Percentiles rank a stretch among this genome's conserved stretches.
Conservation (phyloP, 768 basidiomycete genomes). For the Lactarius vividus region DNA sequence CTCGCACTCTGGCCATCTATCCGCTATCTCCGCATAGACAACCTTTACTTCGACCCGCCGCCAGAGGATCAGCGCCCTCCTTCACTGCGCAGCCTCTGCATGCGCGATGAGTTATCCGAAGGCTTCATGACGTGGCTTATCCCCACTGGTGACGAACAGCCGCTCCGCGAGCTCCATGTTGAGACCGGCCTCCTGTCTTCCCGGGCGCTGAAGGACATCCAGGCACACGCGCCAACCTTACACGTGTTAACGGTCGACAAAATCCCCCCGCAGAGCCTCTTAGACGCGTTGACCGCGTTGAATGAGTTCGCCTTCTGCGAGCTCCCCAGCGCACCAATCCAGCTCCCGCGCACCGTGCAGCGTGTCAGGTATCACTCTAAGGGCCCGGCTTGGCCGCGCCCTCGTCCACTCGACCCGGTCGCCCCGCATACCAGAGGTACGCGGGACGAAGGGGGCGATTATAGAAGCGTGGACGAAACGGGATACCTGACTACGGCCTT, state of each 20-base stretch:
- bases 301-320: slow-evolving; percentile 16
- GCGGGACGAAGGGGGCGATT: slow-evolving; percentile 1
- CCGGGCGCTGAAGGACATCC: not conserved
- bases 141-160: slow-evolving; percentile 2
- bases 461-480: slow-evolving; percentile 7
- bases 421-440: not conserved
- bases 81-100: slow-evolving; percentile 12
- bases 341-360: slow-evolving; percentile 11
- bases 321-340: slow-evolving; percentile 1
- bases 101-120: slow-evolving; percentile 14
- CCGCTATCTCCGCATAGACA: slow-evolving; percentile 21
- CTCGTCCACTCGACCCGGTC: not conserved
- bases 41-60: slow-evolving; percentile 11
- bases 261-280: slow-evolving; percentile 15
- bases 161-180: slow-evolving; percentile 21
- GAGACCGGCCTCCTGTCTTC: slow-evolving; percentile 7
- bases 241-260: slow-evolving; percentile 19
- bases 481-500: slow-evolving; percentile 15
- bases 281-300: slow-evolving; percentile 16
- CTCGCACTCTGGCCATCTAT: slow-evolving; percentile 21
- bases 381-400: not conserved
- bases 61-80: slow-evolving; percentile 13
- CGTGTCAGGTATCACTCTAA: slow-evolving; percentile 11
- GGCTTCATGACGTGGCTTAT: slow-evolving; percentile 19
- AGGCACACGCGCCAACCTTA: slow-evolving; percentile 6